Conservation (phyloP, 768 basidiomycete genomes). For the Boletus insuetus region DNA sequence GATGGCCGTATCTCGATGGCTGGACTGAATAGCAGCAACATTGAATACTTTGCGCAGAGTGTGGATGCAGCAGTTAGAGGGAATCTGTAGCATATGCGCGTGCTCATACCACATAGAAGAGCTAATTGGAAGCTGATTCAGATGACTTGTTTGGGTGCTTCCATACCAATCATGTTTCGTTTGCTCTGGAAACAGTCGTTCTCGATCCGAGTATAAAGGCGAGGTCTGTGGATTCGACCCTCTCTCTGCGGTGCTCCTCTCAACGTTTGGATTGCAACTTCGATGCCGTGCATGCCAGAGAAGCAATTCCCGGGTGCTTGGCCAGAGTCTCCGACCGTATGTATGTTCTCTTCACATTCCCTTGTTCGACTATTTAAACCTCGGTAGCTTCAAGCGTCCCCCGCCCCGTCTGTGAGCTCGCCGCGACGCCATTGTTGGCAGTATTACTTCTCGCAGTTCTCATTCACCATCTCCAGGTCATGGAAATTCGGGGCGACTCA, state of each 20-base stretch:
- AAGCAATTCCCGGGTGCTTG: conserved; percentile 24
- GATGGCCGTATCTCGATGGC: conserved; percentile 96
- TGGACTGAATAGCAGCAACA: conserved; percentile 78
- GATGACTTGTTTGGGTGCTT: conserved; percentile 17
- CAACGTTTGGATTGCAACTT: conserved; percentile 15
- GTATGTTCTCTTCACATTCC: conserved; percentile 12
- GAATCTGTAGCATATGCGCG: conserved; percentile 46
- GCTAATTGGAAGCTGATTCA: conserved; percentile 15
- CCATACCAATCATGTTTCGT: conserved; percentile 23
- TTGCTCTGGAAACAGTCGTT: not conserved
- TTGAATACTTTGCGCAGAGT: conserved; percentile 87
- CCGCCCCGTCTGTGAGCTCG: conserved; percentile 1
- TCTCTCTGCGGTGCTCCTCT: not conserved
- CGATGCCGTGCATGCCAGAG: conserved; percentile 19
- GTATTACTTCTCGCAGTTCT: not conserved
- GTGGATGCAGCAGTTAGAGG: conserved; percentile 83
- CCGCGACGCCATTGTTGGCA: not conserved
- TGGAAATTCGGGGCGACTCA: conserved; percentile 20
- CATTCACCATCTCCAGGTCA: conserved; percentile 8
- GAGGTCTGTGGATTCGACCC: conserved; percentile 14
- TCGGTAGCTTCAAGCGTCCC: not conserved
- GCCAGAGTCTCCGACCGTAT: conserved; percentile 10
- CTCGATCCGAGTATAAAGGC: conserved; percentile 18
- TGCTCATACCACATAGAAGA: conserved; percentile 25
- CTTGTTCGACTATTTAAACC: not conserved